A percentile compares a stretch with the other conserved stretches of the same genome.
These are phyloP conservation scores for Trametes cingulata DNA, from an alignment of 768 basidiomycete genomes.

Conservation along the genomic window DNA sequence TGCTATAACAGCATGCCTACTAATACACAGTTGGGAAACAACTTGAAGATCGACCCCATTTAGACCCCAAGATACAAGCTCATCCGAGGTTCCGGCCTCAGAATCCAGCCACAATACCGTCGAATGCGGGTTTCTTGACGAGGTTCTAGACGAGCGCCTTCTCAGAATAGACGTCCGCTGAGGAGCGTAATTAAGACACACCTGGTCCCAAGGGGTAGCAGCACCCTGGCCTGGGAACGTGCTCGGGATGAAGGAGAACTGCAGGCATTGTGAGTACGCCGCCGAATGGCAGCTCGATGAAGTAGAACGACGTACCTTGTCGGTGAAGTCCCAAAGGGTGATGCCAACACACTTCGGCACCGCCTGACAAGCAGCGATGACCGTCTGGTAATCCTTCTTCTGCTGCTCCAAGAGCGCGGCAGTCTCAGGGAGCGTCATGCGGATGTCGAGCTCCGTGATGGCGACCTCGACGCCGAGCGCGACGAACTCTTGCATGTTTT, in stretches of 20 bases:
- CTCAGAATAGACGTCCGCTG: neutral
- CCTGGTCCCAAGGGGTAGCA: slow-evolving; percentile 33
- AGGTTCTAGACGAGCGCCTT: slow-evolving; percentile 23
- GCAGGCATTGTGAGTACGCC: neutral
- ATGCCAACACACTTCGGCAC: slow-evolving; percentile 38
- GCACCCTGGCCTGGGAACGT: slow-evolving; percentile 38
- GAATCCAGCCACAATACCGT: slow-evolving; percentile 30
- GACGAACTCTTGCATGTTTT: slow-evolving; percentile 52
- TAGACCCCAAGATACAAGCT: no score
- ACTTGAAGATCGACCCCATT: no score
- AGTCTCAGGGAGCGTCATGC: slow-evolving; percentile 61
- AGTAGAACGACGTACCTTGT: slow-evolving; percentile 26
- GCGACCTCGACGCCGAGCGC: slow-evolving; percentile 65
- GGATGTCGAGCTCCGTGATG: slow-evolving; percentile 67
- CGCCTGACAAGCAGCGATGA: slow-evolving; percentile 52
- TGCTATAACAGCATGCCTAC: no score
- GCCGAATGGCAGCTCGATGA: no score
- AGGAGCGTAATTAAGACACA: neutral
- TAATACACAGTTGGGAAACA: no score
- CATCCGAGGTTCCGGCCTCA: neutral
- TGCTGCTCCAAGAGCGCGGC: slow-evolving; percentile 53
- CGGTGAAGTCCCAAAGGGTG: slow-evolving; percentile 44
- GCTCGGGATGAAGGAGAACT: slow-evolving; percentile 38
- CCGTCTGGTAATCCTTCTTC: slow-evolving; percentile 53
- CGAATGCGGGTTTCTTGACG: slow-evolving; percentile 29